Percentiles rank a stretch among this genome's conserved stretches.
phyloP scores from a whole-genome alignment of 1,284 basidiomycete genomes.

The Rhodotorula sp. region DNA sequence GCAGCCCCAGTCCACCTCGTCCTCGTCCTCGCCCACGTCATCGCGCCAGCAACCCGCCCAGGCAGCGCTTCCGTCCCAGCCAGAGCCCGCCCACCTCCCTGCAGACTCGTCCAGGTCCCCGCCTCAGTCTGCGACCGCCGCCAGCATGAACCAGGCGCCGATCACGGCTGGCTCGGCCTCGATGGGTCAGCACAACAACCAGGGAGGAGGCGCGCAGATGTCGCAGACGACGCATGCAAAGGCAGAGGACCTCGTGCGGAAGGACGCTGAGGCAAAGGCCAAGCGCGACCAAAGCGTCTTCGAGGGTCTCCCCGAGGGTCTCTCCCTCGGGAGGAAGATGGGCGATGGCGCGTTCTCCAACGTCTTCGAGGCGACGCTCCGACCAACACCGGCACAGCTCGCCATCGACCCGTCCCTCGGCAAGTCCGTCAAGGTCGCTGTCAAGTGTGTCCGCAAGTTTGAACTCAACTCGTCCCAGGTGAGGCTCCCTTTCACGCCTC shows the following conservation, averaged over 20 bases:
- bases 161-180: background rate
- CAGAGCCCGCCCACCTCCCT: conserved; percentile 13
- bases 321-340: conserved; percentile 39
- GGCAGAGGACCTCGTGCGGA: conserved; percentile 35
- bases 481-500: conserved; percentile 53
- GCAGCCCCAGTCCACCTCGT: background rate
- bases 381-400: conserved; percentile 57
- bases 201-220: conserved; percentile 5
- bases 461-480: conserved; percentile 95
- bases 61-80: background rate
- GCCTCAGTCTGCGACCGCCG: background rate
- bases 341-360: conserved; percentile 86
- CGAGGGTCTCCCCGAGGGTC: conserved; percentile 37
- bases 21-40: background rate
- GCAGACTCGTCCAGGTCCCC: background rate
- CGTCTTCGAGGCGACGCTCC: conserved; percentile 91
- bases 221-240: conserved; percentile 1
- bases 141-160: background rate
- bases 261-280: conserved; percentile 29
- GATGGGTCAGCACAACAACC: background rate
- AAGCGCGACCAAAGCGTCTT: conserved; percentile 30
- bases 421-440: conserved; percentile 67
- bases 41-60: background rate
- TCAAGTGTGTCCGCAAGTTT: conserved; percentile 84
- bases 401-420: conserved; percentile 37